Conservation (phyloP, 2,329 filamentous ascomycete genomes). For the Zymoseptoria crescenta region DNA sequence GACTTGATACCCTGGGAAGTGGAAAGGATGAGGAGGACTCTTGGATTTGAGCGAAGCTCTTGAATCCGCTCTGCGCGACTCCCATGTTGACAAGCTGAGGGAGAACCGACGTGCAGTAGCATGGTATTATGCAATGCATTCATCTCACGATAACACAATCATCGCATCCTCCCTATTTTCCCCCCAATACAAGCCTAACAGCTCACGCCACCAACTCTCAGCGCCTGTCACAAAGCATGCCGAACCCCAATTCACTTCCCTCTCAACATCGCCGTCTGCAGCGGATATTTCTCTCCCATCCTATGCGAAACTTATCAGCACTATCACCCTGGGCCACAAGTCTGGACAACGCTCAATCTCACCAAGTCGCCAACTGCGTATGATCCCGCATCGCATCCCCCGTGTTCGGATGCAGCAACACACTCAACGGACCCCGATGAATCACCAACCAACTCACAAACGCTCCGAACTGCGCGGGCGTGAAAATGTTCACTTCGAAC, state of each 20-base stretch:
- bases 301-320: slow-evolving; percentile 4
- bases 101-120: no score
- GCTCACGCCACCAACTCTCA: no score
- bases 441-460: slow-evolving; percentile 81
- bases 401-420: slow-evolving; percentile 75
- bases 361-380: slow-evolving; percentile 62
- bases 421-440: slow-evolving; percentile 71
- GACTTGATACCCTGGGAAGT: no score
- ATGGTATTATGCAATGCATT: no score
- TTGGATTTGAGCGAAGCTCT: no score
- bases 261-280: slow-evolving; percentile 50
- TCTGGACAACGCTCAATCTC: no score
- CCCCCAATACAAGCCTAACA: background rate
- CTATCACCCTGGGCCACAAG: background rate
- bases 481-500: slow-evolving; percentile 89
- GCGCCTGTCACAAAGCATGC: no score
- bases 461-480: slow-evolving; percentile 76
- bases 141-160: background rate
- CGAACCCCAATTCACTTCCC: slow-evolving; percentile 12
- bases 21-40: no score
- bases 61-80: no score
- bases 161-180: background rate
- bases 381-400: slow-evolving; percentile 57
- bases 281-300: slow-evolving; percentile 57
- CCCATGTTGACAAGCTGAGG: no score